Base-by-base conservation (phyloP, 2,329 filamentous ascomycete genomes). In the Aphanoascus verrucosus region DNA sequence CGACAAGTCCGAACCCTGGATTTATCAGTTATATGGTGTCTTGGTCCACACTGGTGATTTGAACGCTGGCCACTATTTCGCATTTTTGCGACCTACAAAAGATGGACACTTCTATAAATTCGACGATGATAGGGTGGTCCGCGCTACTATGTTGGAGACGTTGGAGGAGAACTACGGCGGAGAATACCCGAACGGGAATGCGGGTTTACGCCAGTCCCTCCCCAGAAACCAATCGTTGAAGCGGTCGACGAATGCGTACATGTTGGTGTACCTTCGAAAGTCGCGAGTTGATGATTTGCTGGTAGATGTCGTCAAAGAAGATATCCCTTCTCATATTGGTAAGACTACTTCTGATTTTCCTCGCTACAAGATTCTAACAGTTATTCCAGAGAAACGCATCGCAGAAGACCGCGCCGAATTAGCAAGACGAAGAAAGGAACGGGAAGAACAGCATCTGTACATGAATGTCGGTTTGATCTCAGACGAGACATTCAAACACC, bases 1-100 rank as follows among this genome's bases (percentile, higher is more conserved):
- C 23, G 90, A 96, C 67, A 86, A 77, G 66, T 93, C 88, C 0
- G 89, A 97, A 65, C 76, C 90, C 1, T 97, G 90, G 82, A 78
- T 82, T 42, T 98, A 98, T 70, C 86, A 94, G 67, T 75, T 98
- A 17, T 91, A 98, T 63, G 89, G 93, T 56, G 93, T 98, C 19
- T 77, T 98, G 43, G 93, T 98, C 5, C 93, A 98, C 70, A 96
- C 88, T 61, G 93, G 93, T 57, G 93, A 97, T 65, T 78, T 97
- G 53, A 96, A 98, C 68, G 91, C 94, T 9, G 93, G 93, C 2
- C 93, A 98, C 70, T 98, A 98, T 71, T 98, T 98, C 65, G 93
- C 93, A 0, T 98, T 94, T 70, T 73, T 98, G 62, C 96, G 95
- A 67, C 93, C 94, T 0, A 81, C 84, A 55, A 94, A 94, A 70